Evolutionary conservation across 192 early-diverging fungal genomes (phyloP), one percentile per base, ranked within the genome.

Genomic region (Backusella luteola): DNA sequence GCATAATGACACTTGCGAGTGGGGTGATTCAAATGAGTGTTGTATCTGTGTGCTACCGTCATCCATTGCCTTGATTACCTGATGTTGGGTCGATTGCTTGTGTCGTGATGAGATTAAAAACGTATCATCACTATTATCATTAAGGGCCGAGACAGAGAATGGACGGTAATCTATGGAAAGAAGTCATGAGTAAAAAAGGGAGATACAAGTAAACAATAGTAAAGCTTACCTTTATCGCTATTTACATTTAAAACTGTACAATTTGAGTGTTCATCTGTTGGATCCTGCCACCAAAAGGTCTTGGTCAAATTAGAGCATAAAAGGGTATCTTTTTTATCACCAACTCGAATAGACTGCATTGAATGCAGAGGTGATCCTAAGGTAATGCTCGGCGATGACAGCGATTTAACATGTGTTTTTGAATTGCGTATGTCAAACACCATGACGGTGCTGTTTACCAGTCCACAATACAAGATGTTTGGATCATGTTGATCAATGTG

Each of bases 371-470:
- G 68, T 41, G 68, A 69, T 0, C 38, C 21, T 39, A 21, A 41
- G 12, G 34, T 41, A 2, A 21, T 35, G 0, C 23, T 23, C 9
- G 36, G 34, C 3, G 68, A 21, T 36, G 49, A 49, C 1, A 76
- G 42, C 14, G 67, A 35, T 17, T 76, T 34, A 2, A 76, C 26
- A 53, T 76, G 34, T 4, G 35, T 21, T 46, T 73, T 73, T 26
- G 77, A 74, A 34, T 79, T 79, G 4, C 77, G 73, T 0, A 74
- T 69, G 17, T 79, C 77, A 66, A 74, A 79, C 0, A 79, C 53
- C 46, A 79, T 36, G 3, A 74, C 39, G 4, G 77, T 49, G 34
- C 74, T 68, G 34, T 79, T 74, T 0, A 34, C 34, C n/a, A 79
- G 26, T 23, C 77, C 77, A 71, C 77, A 79, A n/a, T 79, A 79